Base-by-base conservation (phyloP, 23 red algal genomes). In the Gracilaria vermiculophylla region DNA sequence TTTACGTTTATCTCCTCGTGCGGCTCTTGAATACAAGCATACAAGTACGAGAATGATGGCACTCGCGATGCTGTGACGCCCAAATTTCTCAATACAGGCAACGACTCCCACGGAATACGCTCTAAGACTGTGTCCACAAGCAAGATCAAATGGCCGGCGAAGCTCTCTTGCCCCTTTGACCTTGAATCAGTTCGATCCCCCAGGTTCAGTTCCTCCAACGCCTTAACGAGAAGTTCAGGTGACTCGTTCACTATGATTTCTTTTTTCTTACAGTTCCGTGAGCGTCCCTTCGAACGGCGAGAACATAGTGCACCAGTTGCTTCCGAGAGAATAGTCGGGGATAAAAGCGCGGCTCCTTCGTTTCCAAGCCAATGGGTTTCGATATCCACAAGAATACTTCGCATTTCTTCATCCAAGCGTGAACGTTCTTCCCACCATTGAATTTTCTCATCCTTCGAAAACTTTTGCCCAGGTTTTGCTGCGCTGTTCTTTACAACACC, bases 81-180 rank as follows among this genome's bases (percentile, higher is more conserved):
- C 14, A 62, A 37, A 5, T 78, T 34, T 21, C 80, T 65, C 35
- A 93, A 70, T 7, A 80, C 17, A 11, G 80, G 80, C 36, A 93
- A 54, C 21, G 78, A 84, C 52, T 93, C 90, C 90, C 90, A 93
- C 19, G 90, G 90, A 20, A 93, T 78, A 11, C 41, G 53, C 80
- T 93, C 90, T 27, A 93, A 54, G 19, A 33, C 52, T 36, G 78
- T 67, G 34, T 93, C 90, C 8, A 86, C 29, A 27, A 84, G 29
- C 76, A 93, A 44, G 51, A 84, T 61, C 27, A 93, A 28, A 25
- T 73, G 58, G 5, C 72, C 90, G 50, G 24, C 27, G 3, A 48
- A n/a, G 31, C 29, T 32, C 0, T 44, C 32, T 17, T 39, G 47
- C 28, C 24, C 25, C 19, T 27, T 28, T 13, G 42, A 48, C 16